These are phyloP conservation scores for Lumnitzera littorea DNA, from an alignment of 345 rosid genomes.

Conservation along the genomic window DNA sequence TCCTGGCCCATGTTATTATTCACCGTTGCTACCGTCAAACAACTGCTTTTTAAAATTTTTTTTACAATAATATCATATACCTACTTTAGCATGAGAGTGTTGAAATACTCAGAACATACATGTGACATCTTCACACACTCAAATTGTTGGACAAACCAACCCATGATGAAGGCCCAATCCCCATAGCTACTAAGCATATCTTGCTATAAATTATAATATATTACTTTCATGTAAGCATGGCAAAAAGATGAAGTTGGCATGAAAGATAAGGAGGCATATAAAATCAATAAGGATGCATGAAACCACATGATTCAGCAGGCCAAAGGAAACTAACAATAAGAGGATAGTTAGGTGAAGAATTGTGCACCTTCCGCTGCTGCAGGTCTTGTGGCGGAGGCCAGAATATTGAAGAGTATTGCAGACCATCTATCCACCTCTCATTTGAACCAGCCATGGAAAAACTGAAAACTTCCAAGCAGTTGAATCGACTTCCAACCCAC, in stretches of 20 bases:
- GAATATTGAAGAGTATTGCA: constrained; percentile 77
- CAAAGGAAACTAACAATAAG: not conserved
- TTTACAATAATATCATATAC: too few relatives aligned
- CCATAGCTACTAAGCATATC: too few relatives aligned
- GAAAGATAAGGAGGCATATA: not conserved
- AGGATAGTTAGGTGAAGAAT: not conserved
- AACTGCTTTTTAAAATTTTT: too few relatives aligned
- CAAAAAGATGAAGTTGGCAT: not conserved
- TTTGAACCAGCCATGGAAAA: constrained; percentile 54
- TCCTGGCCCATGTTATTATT: too few relatives aligned
- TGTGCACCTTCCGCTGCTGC: constrained; percentile 62
- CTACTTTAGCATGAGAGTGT: too few relatives aligned
- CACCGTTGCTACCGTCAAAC: too few relatives aligned
- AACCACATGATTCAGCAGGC: too few relatives aligned
- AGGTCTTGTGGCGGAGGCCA: constrained; percentile 83
- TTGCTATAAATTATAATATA: not conserved
- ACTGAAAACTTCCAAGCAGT: constrained; percentile 4
- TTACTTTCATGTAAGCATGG: not conserved
- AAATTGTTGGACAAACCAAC: too few relatives aligned
- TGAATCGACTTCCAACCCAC: not conserved
- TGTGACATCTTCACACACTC: too few relatives aligned
- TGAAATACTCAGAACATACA: too few relatives aligned
- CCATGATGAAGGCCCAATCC: too few relatives aligned
- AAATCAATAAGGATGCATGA: too few relatives aligned
- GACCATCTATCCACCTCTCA: constrained; percentile 93